Base-by-base conservation (phyloP, 2,329 filamentous ascomycete genomes). In the Parastagonospora nodorum region DNA sequence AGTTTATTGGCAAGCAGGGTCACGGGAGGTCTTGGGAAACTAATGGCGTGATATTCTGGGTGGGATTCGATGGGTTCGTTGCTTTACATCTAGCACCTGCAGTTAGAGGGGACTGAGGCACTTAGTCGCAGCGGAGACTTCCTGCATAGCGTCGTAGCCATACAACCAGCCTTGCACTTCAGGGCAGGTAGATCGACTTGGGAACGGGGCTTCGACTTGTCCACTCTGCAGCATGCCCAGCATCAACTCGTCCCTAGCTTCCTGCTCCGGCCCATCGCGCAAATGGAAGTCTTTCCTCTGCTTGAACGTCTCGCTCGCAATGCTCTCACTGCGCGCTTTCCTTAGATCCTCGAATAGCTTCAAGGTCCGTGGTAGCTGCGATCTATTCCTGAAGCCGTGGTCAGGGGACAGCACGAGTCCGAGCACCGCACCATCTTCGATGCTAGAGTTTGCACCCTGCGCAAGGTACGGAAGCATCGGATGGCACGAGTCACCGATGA, bases 371-470 rank as follows among this genome's bases (percentile, higher is more conserved):
- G 78, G 73, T 4, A 74, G 56, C 19, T 58, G 48, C 2, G 51
- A 30, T n/a, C 59, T 59, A 8, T 49, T 48, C 1, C 37, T 53
- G 27, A 66, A 57, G 45, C 19, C 19, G 5, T 59, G 31, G 28
- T 54, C 42, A 4, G 49, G 57, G 0, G 61, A 54, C 10, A 89
- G 72, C 1, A 88, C 61, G 1, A 78, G 75, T 0, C 86, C 87
- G 0, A 89, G 71, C 0, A 87, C 84, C 0, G 86, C 85, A 0
- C 86, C 87, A 45, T 90, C 87, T 63, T 90, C 87, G 1, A 90
- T 76, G 0, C 83, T 82, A 0, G 81, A 85, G 63, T 88, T 88
- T 11, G 87, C 87, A 0, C 87, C 67, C 42, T 72, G 67, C 2
- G 69, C 66, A 1, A 71, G 57, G 41, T 73, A 73, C 2, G 66